Evolutionary conservation across 371 early-diverging fungal genomes (phyloP).

Genomic region (Mucor lusitanicus): DNA sequence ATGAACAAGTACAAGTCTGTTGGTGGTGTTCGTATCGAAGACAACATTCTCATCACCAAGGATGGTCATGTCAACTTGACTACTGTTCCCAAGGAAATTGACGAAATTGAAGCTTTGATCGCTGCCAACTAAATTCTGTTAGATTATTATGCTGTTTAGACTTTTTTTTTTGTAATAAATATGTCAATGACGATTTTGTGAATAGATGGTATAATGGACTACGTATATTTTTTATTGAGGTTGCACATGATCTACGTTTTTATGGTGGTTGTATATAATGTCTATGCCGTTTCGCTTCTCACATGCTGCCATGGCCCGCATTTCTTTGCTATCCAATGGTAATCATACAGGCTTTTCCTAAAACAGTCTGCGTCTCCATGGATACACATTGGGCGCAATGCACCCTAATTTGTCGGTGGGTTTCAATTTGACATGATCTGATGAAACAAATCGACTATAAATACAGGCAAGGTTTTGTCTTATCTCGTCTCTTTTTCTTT

Average conservation of each 20-base stretch:
- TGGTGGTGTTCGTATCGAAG: slow-evolving; percentile 95
- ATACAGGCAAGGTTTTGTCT: neutral
- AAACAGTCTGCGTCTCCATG: neutral
- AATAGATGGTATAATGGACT: neutral
- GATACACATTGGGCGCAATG: neutral
- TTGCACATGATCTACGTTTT: neutral
- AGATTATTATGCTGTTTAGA: neutral
- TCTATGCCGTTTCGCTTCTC: too few species aligned
- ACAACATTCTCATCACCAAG: slow-evolving; percentile 80
- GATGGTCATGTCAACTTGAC: slow-evolving; percentile 74
- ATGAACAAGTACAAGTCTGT: slow-evolving; percentile 72
- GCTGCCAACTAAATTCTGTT: neutral
- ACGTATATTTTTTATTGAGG: neutral
- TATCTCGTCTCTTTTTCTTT: neutral
- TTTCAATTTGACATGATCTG: neutral
- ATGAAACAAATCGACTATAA: neutral
- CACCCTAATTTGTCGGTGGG: neutral
- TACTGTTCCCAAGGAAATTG: slow-evolving; percentile 73
- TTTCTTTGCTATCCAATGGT: too few species aligned
- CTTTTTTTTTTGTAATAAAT: neutral
- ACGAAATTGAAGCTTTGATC: slow-evolving; percentile 68
- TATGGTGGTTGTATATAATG: too few species aligned
- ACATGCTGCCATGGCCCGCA: too few species aligned
- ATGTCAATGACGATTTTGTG: neutral
- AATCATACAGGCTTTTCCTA: neutral